Conservation (phyloP, 2,329 filamentous ascomycete species). For the Penicillium sp. region DNA sequence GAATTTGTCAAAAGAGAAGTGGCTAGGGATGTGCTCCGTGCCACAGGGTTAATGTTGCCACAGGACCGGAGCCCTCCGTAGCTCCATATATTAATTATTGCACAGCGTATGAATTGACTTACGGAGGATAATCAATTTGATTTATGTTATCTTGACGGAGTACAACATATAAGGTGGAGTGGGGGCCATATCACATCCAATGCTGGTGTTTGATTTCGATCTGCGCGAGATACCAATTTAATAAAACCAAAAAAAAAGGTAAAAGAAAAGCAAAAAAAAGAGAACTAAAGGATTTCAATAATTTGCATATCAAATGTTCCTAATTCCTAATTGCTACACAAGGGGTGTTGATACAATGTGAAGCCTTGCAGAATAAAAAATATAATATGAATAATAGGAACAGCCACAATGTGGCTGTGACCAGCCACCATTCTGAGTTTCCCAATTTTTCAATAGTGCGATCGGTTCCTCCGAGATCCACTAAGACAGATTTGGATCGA, state of each 20-base stretch:
- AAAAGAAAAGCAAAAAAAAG: not conserved
- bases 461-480: slow-evolving; percentile 3
- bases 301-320: not conserved
- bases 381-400: too few relatives aligned
- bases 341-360: not conserved
- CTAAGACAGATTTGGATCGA: not conserved
- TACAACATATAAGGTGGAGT: not conserved
- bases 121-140: too few relatives aligned
- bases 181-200: not conserved
- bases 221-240: not conserved
- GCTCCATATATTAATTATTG: not conserved
- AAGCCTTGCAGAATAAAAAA: too few relatives aligned
- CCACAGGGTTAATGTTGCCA: too few relatives aligned
- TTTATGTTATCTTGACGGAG: not conserved
- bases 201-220: not conserved
- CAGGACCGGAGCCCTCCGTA: not conserved
- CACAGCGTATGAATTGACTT: too few relatives aligned
- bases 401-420: not conserved
- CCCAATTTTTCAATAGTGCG: slow-evolving; percentile 15
- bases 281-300: not conserved
- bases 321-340: not conserved
- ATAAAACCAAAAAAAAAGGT: not conserved
- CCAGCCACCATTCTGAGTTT: not conserved
- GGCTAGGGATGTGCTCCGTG: not conserved
- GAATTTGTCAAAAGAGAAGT: not conserved